A percentile compares a stretch with the other conserved stretches of the same genome.
Evolutionary conservation across 2,329 filamentous ascomycete species (phyloP).

Genomic region (Fusarium sp.): DNA sequence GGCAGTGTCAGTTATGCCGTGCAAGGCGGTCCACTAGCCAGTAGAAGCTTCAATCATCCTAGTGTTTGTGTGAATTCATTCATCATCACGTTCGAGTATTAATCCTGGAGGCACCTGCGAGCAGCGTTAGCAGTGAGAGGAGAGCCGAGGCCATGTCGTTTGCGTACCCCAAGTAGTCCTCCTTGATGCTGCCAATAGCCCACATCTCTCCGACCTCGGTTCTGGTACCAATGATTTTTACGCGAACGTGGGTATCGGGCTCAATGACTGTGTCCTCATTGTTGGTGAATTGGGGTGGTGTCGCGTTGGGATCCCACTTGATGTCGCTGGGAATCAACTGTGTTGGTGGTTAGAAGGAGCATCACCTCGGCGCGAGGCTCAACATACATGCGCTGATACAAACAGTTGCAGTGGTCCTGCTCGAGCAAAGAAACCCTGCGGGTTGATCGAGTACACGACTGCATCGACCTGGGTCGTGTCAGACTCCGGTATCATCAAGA

Average conservation of each 20-base stretch:
- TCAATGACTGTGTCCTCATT: constrained; percentile 95
- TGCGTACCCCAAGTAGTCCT: constrained; percentile 75
- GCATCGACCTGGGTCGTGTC: constrained; percentile 81
- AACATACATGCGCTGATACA: constrained; percentile 82
- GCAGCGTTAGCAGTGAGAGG: constrained; percentile 22
- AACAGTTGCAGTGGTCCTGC: constrained; percentile 84
- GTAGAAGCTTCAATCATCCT: constrained; percentile 22
- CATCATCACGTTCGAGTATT: constrained; percentile 23
- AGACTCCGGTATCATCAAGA: constrained; percentile 42
- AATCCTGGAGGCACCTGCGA: constrained; percentile 47
- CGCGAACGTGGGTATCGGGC: constrained; percentile 89
- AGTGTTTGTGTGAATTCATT: constrained; percentile 23
- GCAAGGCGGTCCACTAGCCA: not conserved
- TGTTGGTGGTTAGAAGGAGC: constrained; percentile 21
- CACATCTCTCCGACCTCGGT: constrained; percentile 96
- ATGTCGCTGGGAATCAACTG: constrained; percentile 92
- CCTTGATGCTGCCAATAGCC: constrained; percentile 97
- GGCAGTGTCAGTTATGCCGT: not conserved
- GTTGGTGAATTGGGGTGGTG: constrained; percentile 96
- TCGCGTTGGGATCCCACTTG: constrained; percentile 94
- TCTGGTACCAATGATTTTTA: constrained; percentile 94
- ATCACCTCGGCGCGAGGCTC: not conserved
- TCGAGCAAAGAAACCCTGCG: constrained; percentile 90
- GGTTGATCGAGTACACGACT: constrained; percentile 90
- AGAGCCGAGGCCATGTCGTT: not conserved